Base-by-base conservation (phyloP, 1,139 yeast genomes). In the Nakaseomyces nivariensis region DNA sequence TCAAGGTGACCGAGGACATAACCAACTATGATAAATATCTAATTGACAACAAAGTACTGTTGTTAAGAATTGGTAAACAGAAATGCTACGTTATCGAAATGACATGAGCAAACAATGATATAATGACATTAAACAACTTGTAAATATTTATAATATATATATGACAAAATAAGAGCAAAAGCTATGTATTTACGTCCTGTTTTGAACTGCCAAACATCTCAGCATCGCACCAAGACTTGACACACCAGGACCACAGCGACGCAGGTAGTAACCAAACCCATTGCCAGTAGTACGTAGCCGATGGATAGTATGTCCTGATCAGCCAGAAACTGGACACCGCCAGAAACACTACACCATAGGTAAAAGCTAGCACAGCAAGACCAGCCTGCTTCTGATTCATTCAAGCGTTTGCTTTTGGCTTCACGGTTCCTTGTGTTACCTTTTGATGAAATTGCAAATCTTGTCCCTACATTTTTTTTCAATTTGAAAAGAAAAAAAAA, bases 21-120 rank as follows among this genome's bases (percentile, higher is more conserved):
- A 26, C 38, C 9, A 54, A 6, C 78, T 76, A 48, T 81, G 75
- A 53, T 67, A 74, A 45, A 68, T 79, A 77, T 55, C 66, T 84
- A 54, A 71, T 85, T 25, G 92, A 82, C 40, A 79, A 70, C 8
- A 74, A 72, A 51, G 69, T 89, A 48, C 66, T 90, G 56, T 68
- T 90, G 45, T 64, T 89, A 8, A 76, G 95, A 56, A 68, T 81
- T 4, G 97, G 97, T 3, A 92, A 90, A 60, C 81, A 79, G 47
- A 76, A 74, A 52, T 82, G 81, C 60, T 71, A 73, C 59, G 77
- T 82, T 22, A 76, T 80, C 38, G 77, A 78, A 55, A 68, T 78
- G 48, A 53, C 54, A 22, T 63, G 26, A 41, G 4, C 10, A 40
- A 11, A 5, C 10, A 40, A 11, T 47, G 22, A 17, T 17, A 17